Evolutionary conservation across 257 asterid genomes (phyloP).

Genomic region (Primulina huaijiensis): DNA sequence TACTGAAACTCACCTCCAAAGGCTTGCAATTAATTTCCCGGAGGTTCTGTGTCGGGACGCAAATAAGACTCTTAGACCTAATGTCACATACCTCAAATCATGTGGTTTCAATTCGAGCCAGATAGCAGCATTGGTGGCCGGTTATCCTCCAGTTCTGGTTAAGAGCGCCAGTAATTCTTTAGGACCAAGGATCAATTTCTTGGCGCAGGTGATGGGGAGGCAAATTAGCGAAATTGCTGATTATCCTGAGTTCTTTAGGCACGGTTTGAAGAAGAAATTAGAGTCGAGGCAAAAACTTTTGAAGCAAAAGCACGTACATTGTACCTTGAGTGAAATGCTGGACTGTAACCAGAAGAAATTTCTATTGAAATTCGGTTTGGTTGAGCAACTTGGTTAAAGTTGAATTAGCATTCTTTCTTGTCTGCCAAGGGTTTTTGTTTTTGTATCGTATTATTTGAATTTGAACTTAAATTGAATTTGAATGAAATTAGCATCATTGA

Average conservation of each 20-base stretch:
- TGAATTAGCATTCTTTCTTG: neutral
- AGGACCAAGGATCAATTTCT: conserved; percentile 81
- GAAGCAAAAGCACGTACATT: conserved; percentile 46
- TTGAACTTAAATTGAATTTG: too few relatives aligned
- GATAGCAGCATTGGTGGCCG: conserved; percentile 64
- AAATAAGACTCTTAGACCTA: conserved; percentile 66
- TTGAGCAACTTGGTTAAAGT: conserved; percentile 31
- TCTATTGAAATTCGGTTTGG: conserved; percentile 59
- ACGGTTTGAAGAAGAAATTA: conserved; percentile 78
- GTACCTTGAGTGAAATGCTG: conserved; percentile 92
- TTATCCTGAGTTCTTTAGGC: conserved; percentile 84
- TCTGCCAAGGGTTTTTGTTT: neutral
- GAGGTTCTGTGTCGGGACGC: conserved; percentile 85
- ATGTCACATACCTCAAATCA: conserved; percentile 54
- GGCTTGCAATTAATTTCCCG: conserved; percentile 60
- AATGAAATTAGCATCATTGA: neutral
- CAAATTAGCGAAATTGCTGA: conserved; percentile 64
- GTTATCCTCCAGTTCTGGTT: conserved; percentile 86
- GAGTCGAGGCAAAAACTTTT: conserved; percentile 69
- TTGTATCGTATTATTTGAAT: neutral
- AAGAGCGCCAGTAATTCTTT: conserved; percentile 74
- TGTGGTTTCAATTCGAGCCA: conserved; percentile 64
- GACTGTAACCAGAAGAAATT: conserved; percentile 84
- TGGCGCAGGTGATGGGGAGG: conserved; percentile 82
- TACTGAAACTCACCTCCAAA: conserved; percentile 51